These are phyloP conservation scores for Myrmaecium sp. DNA, from an alignment of 2,329 filamentous ascomycete genomes.

Conservation along the genomic window DNA sequence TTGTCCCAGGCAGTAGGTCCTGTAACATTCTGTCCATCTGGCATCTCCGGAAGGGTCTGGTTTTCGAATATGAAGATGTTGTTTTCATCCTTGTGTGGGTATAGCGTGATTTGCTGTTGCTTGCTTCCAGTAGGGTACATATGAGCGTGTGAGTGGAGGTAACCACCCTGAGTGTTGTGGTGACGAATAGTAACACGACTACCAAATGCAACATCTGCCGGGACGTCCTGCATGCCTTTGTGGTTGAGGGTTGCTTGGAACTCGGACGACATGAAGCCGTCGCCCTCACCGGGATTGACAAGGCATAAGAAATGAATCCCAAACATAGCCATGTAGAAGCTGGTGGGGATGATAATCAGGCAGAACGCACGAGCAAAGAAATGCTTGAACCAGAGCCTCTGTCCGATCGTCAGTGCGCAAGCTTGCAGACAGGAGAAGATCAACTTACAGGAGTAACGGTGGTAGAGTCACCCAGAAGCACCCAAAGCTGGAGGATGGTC, in stretches of 20 bases:
- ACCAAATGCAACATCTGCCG: conserved; percentile 79
- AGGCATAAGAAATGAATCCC: conserved; percentile 90
- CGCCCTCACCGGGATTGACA: conserved; percentile 86
- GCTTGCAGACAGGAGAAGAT: neutral
- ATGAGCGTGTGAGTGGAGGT: conserved; percentile 87
- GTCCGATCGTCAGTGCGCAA: conserved; percentile 1
- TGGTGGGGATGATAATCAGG: conserved; percentile 71
- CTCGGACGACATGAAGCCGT: conserved; percentile 98
- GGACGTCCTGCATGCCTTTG: conserved; percentile 90
- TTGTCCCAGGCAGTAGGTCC: conserved; percentile 75
- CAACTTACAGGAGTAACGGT: conserved; percentile 57
- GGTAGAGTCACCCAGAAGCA: conserved; percentile 75
- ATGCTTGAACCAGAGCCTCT: conserved; percentile 82
- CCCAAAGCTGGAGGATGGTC: conserved; percentile 86
- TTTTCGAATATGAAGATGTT: conserved; percentile 92
- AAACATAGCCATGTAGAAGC: conserved; percentile 95
- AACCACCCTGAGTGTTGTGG: conserved; percentile 93
- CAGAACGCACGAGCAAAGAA: conserved; percentile 83
- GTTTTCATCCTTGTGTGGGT: conserved; percentile 98
- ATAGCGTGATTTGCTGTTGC: conserved; percentile 96
- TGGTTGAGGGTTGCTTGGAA: conserved; percentile 96
- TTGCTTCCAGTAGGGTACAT: conserved; percentile 98
- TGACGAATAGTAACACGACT: conserved; percentile 77
- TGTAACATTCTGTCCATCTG: conserved; percentile 58
- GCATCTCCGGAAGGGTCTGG: conserved; percentile 73